Conservation (phyloP, 202 grass and related monocot species). For the Elaeis oleifera region DNA sequence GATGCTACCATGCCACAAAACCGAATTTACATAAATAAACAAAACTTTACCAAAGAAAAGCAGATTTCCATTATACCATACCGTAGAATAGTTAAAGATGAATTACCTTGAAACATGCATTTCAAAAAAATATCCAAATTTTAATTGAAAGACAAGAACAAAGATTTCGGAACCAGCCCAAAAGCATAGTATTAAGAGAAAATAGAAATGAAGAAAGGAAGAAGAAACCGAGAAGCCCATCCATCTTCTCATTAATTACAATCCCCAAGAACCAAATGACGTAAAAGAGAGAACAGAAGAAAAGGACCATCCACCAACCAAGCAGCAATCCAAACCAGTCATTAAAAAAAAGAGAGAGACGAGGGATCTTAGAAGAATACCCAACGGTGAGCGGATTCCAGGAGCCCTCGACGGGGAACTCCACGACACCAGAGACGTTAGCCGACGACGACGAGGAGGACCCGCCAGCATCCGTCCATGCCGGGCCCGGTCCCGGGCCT, state of each 20-base stretch:
- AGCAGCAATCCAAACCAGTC: neutral
- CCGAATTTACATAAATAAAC: too few relatives aligned
- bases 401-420: slow-evolving; percentile 87
- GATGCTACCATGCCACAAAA: too few relatives aligned
- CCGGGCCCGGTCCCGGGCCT: slow-evolving; percentile 49
- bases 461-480: slow-evolving; percentile 33
- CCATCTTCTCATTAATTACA: slow-evolving; percentile 1
- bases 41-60: too few relatives aligned
- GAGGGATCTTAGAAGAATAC: slow-evolving; percentile 1
- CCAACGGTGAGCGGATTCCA: slow-evolving; percentile 82
- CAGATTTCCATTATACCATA: too few relatives aligned
- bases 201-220: too few relatives aligned
- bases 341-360: slow-evolving; percentile 4
- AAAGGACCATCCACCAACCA: slow-evolving; percentile 7
- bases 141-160: too few relatives aligned
- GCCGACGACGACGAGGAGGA: slow-evolving; percentile 16
- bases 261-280: slow-evolving; percentile 1
- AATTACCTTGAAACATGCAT: too few relatives aligned
- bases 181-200: too few relatives aligned
- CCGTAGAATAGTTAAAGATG: too few relatives aligned
- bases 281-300: slow-evolving; percentile 6
- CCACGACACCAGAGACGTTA: slow-evolving; percentile 45
- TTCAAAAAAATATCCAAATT: too few relatives aligned
- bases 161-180: too few relatives aligned
- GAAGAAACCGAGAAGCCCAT: too few relatives aligned